phyloP scores from a whole-genome alignment of 768 basidiomycete genomes.

The Serpula lacrymans region DNA sequence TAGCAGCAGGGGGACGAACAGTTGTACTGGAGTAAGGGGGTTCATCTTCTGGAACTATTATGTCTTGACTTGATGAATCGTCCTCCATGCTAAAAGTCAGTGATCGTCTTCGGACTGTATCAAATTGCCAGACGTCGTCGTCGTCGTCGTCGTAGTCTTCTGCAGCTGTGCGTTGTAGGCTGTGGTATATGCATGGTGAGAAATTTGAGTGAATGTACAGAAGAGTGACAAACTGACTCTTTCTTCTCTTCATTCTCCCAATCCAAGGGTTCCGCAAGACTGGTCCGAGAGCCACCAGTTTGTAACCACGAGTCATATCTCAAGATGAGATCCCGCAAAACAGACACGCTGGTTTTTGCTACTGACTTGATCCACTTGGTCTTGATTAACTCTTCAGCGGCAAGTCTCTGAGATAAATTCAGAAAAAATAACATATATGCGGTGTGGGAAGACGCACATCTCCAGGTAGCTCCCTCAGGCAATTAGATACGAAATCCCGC shows the following conservation, averaged over 20 bases:
- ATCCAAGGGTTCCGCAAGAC: conserved; percentile 65
- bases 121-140: conserved; percentile 71
- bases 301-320: conserved; percentile 73
- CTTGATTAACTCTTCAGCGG: conserved; percentile 85
- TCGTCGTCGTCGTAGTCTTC: conserved; percentile 33
- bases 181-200: conserved; percentile 8
- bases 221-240: conserved; percentile 33
- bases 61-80: conserved; percentile 10
- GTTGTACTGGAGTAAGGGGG: conserved; percentile 35
- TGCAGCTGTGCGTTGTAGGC: conserved; percentile 17
- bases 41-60: conserved; percentile 2
- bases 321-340: conserved; percentile 76
- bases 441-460: conserved; percentile 50
- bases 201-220: conserved; percentile 1
- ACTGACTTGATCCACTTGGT: conserved; percentile 87
- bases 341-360: conserved; percentile 60
- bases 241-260: conserved; percentile 71
- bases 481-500: conserved; percentile 81
- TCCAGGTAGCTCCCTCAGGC: conserved; percentile 74
- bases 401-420: conserved; percentile 56
- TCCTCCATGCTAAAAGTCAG: conserved; percentile 22
- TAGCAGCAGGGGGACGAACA: conserved; percentile 44
- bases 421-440: conserved; percentile 3
- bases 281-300: conserved; percentile 69
- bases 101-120: conserved; percentile 55